Evolutionary conservation across 1,139 yeast genomes (phyloP), one percentile per base, ranked within the genome.

Genomic region (Candida frijolesensis): DNA sequence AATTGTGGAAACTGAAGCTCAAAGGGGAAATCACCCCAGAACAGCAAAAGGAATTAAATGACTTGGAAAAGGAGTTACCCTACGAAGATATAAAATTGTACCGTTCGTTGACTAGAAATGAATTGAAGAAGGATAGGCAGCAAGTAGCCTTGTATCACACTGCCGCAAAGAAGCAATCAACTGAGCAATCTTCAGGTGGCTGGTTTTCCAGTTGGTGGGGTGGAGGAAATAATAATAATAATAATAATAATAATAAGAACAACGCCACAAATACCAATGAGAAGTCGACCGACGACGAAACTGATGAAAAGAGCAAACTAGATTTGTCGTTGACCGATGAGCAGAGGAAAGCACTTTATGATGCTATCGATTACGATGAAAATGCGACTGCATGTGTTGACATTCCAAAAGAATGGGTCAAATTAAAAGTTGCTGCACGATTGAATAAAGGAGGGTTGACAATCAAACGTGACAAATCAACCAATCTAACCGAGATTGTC

Each of bases 321-420:
- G 67, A 66, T n/a, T 69, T 86, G 58, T 74, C 84, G 1, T 61
- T 76, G 41, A 61, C 71, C 9, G 88, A 85, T 22, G 90, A 85
- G 54, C 94, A 88, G 59, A 74, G 85, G 55, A 77, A 90, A 63
- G 99, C 95, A 50, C 76, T 94, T 14, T 92, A 90, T 63, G 96
- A 90, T 54, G 96, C 97, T 0, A 94, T 95, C 56, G 99, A 92
- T 54, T 92, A 87, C 70, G 89, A 91, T 60, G 97, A 91, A 54
- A 73, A 81, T 29, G 76, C 80, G 0, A 61, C 82, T 0, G 81
- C 81, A 14, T 70, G 85, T 0, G 72, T 86, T 11, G 87, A 87
- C 55, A 63, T 88, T 1, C 96, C 97, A 0, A 79, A 83, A 47
- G 95, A 91, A 54, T 76, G 91, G 39, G 82, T 87, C 2, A 82